Base-by-base conservation (phyloP, 768 basidiomycete species). In the Termitomyces sp. region DNA sequence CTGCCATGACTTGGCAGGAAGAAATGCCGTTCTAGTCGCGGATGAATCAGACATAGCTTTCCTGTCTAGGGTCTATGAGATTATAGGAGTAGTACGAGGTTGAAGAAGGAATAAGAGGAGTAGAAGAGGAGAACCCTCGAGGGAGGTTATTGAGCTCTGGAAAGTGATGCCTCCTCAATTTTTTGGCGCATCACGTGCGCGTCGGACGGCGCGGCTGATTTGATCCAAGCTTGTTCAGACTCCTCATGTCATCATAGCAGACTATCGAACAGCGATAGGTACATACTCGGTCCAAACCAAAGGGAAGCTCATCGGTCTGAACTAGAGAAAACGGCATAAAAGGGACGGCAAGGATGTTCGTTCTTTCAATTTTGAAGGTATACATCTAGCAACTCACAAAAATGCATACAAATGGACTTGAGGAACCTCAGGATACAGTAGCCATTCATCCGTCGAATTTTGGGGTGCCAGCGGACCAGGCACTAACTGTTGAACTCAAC, bases 401-500 rank as follows among this genome's bases (percentile, higher is more conserved):
- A 37, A 33, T 4, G 55, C 12, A 22, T 48, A 9, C 9, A 29
- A 22, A 52, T n/a, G 10, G 15, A 52, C 45, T 60, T 9, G 45
- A 39, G 44, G 46, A 18, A 57, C 20, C 22, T 16, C 53, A 96
- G 94, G 96, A 99, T 72, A 96, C 91, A 2, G 83, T 98, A 37
- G 83, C 92, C 2, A 78, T 99, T n/a, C 85, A 88, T 51, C 92
- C 96, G 8, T 79, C 83, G n/a, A 84, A 92, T 63, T 98, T 97
- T 66, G 87, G 84, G 7, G 75, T 85, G 0, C 86, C 90, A 1
- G 80, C 85, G 41, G 87, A 90, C 48, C 84, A 89, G 48, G 92
- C 94, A 0, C 81, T 98, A 63, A 87, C 81, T 28, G 82, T 87
- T 59, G 91, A 94, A 66, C 77, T 98, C 62, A 95, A 98, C 78